Evolutionary conservation across 1,139 yeast genomes (phyloP).

Genomic region (Spencermartinsiella ligniputridi): DNA sequence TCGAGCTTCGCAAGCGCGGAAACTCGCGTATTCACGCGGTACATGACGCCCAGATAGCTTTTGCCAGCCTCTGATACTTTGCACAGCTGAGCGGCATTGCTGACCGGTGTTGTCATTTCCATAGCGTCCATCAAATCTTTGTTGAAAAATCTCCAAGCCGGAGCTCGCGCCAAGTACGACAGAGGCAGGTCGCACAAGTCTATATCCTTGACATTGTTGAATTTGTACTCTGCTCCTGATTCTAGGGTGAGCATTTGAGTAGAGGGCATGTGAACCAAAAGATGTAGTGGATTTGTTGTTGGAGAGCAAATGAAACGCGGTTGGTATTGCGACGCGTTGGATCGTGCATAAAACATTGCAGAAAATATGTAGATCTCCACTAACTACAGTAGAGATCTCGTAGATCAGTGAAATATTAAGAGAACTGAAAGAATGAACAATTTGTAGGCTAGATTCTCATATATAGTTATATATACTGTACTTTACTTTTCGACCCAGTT

Average conservation of each 20-base stretch:
- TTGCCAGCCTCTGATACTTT: slow-evolving; percentile 12
- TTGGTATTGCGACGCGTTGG: too few species aligned
- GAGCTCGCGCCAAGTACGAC: slow-evolving; percentile 15
- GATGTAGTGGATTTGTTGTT: too few species aligned
- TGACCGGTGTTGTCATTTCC: too few species aligned
- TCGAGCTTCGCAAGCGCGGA: slow-evolving; percentile 20
- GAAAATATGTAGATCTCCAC: too few species aligned
- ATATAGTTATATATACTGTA: too few species aligned
- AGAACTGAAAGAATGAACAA: too few species aligned
- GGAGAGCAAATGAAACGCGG: too few species aligned
- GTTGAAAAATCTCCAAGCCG: slow-evolving; percentile 9
- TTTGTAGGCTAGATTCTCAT: too few species aligned
- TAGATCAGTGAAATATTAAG: too few species aligned
- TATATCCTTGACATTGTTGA: slow-evolving; percentile 13
- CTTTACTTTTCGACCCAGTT: slow-evolving; percentile 24
- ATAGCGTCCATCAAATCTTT: slow-evolving; percentile 6
- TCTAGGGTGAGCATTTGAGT: slow-evolving; percentile 1
- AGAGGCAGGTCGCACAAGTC: slow-evolving; percentile 10
- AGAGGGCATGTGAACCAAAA: too few species aligned
- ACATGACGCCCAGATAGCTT: slow-evolving; percentile 18
- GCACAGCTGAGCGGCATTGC: slow-evolving; percentile 15
- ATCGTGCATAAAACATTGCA: too few species aligned
- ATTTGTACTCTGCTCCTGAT: slow-evolving; percentile 4
- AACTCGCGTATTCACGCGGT: slow-evolving; percentile 14
- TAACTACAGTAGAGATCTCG: too few species aligned